Evolutionary conservation across 176 grass and related monocot genomes (phyloP).

Genomic region (Oryza glumipatula): DNA sequence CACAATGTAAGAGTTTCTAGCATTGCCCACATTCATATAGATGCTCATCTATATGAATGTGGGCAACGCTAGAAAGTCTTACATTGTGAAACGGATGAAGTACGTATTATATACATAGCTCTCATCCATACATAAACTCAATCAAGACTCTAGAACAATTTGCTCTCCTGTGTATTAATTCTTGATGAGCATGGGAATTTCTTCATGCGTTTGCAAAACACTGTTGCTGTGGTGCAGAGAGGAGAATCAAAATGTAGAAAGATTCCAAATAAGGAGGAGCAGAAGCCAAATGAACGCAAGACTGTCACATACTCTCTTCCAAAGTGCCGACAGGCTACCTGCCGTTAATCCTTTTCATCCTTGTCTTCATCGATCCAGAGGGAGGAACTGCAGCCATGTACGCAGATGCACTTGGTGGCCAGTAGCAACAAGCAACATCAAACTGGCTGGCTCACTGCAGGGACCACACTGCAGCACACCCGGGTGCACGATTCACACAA

Average conservation of each 20-base stretch:
- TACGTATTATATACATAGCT: not conserved
- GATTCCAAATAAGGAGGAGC: conserved; percentile 40
- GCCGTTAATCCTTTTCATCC: conserved; percentile 50
- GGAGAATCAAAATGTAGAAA: conserved; percentile 18
- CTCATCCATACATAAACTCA: not conserved
- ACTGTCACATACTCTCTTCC: conserved; percentile 36
- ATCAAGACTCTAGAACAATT: not conserved
- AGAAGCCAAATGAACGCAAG: conserved; percentile 40
- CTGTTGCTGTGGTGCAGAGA: not conserved
- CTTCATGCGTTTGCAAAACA: not conserved
- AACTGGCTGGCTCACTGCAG: conserved; percentile 50
- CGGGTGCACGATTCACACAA: not conserved
- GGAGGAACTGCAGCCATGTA: conserved; percentile 20
- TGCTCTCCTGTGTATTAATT: not conserved
- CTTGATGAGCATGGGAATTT: not conserved
- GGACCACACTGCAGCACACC: conserved; percentile 32
- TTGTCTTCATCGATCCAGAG: conserved; percentile 24
- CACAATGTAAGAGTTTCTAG: no score
- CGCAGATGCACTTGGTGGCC: conserved; percentile 28
- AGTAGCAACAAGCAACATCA: conserved; percentile 39
- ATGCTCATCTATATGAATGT: no score
- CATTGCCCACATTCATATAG: no score
- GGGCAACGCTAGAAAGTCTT: no score
- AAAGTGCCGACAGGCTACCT: conserved; percentile 50
- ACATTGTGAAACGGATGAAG: no score